Base-by-base conservation (phyloP, 2,329 filamentous ascomycete genomes). In the Apiospora pterosperma region DNA sequence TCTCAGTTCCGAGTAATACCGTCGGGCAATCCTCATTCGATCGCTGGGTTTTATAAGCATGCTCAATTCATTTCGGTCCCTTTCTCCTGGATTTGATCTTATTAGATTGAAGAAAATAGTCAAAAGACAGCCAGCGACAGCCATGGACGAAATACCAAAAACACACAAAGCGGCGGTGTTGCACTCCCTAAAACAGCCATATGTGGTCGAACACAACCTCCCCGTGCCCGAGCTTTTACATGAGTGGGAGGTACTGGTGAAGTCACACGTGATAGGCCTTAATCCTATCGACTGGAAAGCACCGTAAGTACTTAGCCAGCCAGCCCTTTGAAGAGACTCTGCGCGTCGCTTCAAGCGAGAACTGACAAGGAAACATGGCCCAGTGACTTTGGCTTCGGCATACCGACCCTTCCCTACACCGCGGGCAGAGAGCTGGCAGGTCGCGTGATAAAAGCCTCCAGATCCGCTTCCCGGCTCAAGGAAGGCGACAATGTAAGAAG, bases 281-380 rank as follows among this genome's bases (percentile, higher is more conserved):
- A 93, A 93, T 70, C 91, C 91, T 0, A 90, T 93, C 63, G 91
- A 92, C 73, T 92, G 88, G 88, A 91, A 91, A 78, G 84, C 87
- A 65, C 88, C 89, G 89, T 91, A 78, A 69, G 86, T 81, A 12
- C 11, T 41, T n/a, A 41, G 5, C 7, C 19, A 21, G 7, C 21
- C 19, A 42, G 10, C 4, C 2, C 38, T 16, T 3, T 4, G 5
- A 42, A 42, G 5, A 42, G 4, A 2, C 4, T 7, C 11, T 3
- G 41, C 19, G 31, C 21, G 23, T 42, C 28, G 23, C 41, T n/a
- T 8, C 38, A 3, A 59, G 3, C 6, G 28, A 14, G 38, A 25
- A 21, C 36, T 63, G 16, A 42, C 14, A 25, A 41, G 4, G 25
- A 58, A 41, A 11, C 5, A 5, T 42, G 44, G 11, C 28, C 34